phyloP scores from a whole-genome alignment of 2,329 filamentous ascomycete species.

The Pseudogymnoascus sp. region DNA sequence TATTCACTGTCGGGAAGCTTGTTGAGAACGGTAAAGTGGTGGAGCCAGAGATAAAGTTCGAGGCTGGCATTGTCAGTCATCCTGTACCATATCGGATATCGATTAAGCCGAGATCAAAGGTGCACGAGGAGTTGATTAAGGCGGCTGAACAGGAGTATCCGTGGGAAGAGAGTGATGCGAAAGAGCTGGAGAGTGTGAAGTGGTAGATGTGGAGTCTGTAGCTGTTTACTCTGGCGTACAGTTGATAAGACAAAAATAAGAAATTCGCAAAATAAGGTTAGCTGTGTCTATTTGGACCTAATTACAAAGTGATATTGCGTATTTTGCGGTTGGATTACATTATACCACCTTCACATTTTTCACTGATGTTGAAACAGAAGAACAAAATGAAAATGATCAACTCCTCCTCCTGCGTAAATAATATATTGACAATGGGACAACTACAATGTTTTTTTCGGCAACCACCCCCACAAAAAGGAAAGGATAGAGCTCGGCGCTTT shows the following conservation, averaged over 20 bases:
- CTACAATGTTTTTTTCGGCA: too few relatives aligned
- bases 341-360: too few relatives aligned
- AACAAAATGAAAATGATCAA: too few relatives aligned
- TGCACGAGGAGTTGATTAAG: constrained; percentile 27
- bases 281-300: not conserved
- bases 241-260: not conserved
- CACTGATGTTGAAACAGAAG: too few relatives aligned
- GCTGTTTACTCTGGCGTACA: not conserved
- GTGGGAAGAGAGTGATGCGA: constrained; percentile 32
- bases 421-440: too few relatives aligned
- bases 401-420: too few relatives aligned
- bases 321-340: too few relatives aligned
- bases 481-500: too few relatives aligned
- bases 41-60: constrained; percentile 24
- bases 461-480: too few relatives aligned
- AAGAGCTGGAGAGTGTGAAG: constrained; percentile 13
- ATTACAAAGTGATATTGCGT: too few relatives aligned
- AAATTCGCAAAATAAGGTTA: not conserved
- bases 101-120: constrained; percentile 29
- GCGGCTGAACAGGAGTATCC: constrained; percentile 29
- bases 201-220: constrained; percentile 1
- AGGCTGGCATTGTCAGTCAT: constrained; percentile 31
- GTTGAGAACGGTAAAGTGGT: constrained; percentile 31
- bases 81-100: constrained; percentile 28
- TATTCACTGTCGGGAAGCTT: constrained; percentile 35